These are phyloP conservation scores for Globisporangium uncinulatum DNA, from an alignment of 352 stramenopile genomes.

Conservation along the genomic window DNA sequence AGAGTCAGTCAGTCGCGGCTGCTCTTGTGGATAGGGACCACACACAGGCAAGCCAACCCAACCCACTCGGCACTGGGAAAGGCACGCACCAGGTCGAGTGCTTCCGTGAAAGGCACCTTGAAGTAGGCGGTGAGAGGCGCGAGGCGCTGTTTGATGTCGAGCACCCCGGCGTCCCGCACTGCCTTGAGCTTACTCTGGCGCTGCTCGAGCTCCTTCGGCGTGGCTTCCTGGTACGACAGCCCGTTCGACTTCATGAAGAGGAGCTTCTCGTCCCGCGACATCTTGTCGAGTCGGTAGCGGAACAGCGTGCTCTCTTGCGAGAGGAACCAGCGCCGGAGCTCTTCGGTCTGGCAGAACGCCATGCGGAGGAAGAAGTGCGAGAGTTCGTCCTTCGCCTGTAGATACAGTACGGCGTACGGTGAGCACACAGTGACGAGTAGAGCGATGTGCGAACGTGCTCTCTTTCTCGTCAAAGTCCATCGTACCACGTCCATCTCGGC, in stretches of 20 bases:
- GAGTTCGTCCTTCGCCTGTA: conserved; percentile 86
- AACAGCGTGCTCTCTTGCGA: conserved; percentile 95
- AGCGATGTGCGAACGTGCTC: background rate
- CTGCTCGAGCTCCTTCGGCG: conserved; percentile 55
- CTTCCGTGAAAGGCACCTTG: conserved; percentile 96
- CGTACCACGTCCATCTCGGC: conserved; percentile 53
- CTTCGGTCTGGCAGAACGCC: conserved; percentile 97
- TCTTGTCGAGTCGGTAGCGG: conserved; percentile 86
- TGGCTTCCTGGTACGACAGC: conserved; percentile 70
- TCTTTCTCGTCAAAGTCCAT: no score
- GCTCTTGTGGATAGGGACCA: background rate
- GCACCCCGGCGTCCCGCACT: conserved; percentile 49
- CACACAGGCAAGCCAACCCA: no score
- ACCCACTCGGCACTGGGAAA: background rate
- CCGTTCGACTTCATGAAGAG: conserved; percentile 86
- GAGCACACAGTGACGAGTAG: background rate
- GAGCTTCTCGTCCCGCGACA: conserved; percentile 83
- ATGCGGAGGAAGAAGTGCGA: conserved; percentile 98
- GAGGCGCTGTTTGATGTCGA: conserved; percentile 39
- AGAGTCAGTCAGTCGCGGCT: background rate
- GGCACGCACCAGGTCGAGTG: conserved; percentile 88
- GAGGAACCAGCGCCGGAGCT: conserved; percentile 97
- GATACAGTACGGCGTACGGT: background rate
- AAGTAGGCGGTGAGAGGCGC: conserved; percentile 85
- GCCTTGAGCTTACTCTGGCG: conserved; percentile 59